Evolutionary conservation across 2,329 filamentous ascomycete genomes (phyloP), one percentile per base, ranked within the genome.

Genomic region (Diaporthe longicolla): DNA sequence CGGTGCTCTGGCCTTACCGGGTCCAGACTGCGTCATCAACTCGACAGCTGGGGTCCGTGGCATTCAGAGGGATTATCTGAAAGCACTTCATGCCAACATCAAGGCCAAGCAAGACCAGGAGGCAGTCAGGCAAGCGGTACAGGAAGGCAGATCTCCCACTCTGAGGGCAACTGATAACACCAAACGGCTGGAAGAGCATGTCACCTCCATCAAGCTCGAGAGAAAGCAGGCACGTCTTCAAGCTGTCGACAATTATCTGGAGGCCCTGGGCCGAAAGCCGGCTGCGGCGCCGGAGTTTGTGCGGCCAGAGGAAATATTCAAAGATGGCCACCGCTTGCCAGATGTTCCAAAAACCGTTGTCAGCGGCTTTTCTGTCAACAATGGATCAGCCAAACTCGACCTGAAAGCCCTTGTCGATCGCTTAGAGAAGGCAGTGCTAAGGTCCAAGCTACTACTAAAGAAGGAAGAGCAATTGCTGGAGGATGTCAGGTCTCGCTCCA

Each of bases 361-460:
- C 66, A 85, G 87, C 73, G 85, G 87, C 26, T 84, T 91, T 54
- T 83, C 85, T 9, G 80, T 83, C 40, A 85, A 87, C 68, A 82
- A 82, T 52, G 81, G 80, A 35, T 76, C 80, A 8, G 77, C 82
- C 7, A 82, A 83, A 19, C 80, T 82, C 1, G 86, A 88, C 50
- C 78, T 92, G 1, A 83, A 85, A 63, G 83, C 82, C 1, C 84
- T 90, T 6, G 82, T 89, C 54, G 84, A 85, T 40, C 84, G 86
- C 37, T 81, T 93, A 8, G 89, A 92, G 76, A 91, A 89, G 78
- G 87, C 87, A 0, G 87, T 91, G 4, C 80, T 93, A 43, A 86
- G 87, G 45, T 86, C 90, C 24, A 92, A 91, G 77, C 80, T 92
- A 24, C 82, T 88, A 9, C 83, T 91, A 0, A 86, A 86, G 75